Base-by-base conservation (phyloP, 768 basidiomycete species). In the Panaeolus cyanescens region DNA sequence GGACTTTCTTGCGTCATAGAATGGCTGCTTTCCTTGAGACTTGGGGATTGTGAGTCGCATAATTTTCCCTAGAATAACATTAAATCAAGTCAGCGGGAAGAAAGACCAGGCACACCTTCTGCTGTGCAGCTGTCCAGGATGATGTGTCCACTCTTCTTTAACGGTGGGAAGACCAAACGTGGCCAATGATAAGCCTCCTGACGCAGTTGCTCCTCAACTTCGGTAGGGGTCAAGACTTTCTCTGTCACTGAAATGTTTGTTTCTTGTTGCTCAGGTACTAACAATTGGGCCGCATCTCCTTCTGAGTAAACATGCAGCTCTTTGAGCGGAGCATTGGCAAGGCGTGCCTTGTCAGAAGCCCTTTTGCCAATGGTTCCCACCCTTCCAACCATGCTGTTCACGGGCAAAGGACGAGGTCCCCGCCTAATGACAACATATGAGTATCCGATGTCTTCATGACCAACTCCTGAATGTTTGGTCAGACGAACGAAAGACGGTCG, bases 1-100 rank as follows among this genome's bases (percentile, higher is more conserved):
- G 0, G 92, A 88, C 76, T 99, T 98, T 33, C 96, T 88, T 2
- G 96, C 95, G 72, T 99, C 97, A 70, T 98, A 95, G 71, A 87
- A 99, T 0, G 86, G 83, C 68, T 98, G 95, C 72, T 94, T 96
- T n/a, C 95, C 95, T 76, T 96, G 95, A 2, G 93, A 96, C 66
- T 87, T 95, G 0, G 96, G 92, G 36, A 96, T 88, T 4, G 91
- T 96, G 74, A 96, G 78, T 5, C 96, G 88, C 84, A 95, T 91
- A 53, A 99, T 90, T 75, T 92, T 89, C 32, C 92, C 96, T 97
- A 68, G n/a, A 56, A 34, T n/a, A 37, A 28, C 32, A 9, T 45
- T 60, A 17, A 55, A 55, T 58, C 20, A 28, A 62, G 28, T 60
- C 28, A 54, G 60, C n/a, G 10, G 17, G 32, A 10, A n/a, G 36